Conservation (phyloP, 495 filamentous ascomycete species). For the Xylaria scruposa region DNA sequence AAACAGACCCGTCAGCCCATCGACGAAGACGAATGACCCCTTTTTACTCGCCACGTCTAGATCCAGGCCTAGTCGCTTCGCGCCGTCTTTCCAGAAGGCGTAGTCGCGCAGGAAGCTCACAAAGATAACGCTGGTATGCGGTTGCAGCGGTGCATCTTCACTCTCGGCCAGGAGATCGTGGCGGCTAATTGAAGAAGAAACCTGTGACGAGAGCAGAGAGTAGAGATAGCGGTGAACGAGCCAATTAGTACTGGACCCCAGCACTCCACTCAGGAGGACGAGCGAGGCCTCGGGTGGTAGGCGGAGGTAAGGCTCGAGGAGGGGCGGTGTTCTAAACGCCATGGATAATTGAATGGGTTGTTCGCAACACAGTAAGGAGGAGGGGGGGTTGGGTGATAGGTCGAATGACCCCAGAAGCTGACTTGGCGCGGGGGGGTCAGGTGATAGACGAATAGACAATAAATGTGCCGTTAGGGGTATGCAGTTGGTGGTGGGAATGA, state of each 20-base stretch:
- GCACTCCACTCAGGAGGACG: conserved; percentile 73
- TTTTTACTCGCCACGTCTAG: conserved; percentile 63
- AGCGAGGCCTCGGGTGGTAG: conserved; percentile 58
- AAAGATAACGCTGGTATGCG: conserved; percentile 64
- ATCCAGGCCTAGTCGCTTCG: conserved; percentile 72
- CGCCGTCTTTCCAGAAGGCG: conserved; percentile 75
- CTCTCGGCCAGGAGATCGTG: conserved; percentile 20
- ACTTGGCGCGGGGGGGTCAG: conserved; percentile 13
- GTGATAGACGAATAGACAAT: conserved; percentile 3
- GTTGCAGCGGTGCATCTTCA: conserved; percentile 19
- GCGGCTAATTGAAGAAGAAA: conserved; percentile 11
- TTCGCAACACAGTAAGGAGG: not conserved
- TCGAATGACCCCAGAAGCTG: not conserved
- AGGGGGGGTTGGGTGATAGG: conserved; percentile 7
- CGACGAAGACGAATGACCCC: conserved; percentile 71
- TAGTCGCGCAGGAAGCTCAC: conserved; percentile 81
- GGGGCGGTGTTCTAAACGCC: conserved; percentile 62
- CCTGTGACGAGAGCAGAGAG: conserved; percentile 53
- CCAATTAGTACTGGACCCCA: conserved; percentile 78
- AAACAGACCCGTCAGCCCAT: conserved; percentile 67
- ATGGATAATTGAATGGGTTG: conserved; percentile 28
- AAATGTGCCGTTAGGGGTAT: not conserved
- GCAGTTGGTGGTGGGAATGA: not conserved
- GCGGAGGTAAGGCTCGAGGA: conserved; percentile 70
- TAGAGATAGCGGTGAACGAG: conserved; percentile 70